Percentiles rank a stretch among this genome's conserved stretches.
Conservation (phyloP, 1,139 yeast genomes). For the Kurtzmaniella quercitrusa region DNA sequence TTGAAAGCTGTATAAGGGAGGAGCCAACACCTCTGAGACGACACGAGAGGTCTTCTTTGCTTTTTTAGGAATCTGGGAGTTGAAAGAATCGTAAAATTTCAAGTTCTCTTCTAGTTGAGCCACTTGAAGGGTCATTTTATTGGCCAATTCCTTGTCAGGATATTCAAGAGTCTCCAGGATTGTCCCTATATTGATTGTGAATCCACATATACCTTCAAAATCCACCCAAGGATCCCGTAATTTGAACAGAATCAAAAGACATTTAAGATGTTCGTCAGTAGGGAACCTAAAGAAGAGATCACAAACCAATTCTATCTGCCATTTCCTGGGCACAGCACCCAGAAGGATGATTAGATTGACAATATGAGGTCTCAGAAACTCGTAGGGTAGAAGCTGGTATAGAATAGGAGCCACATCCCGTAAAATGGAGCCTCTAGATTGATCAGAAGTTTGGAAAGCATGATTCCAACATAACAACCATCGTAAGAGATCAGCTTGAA, state of each 20-base stretch:
- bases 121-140: constrained; percentile 9
- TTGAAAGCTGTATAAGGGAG: constrained; percentile 8
- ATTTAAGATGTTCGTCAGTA: constrained; percentile 25
- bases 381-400: constrained; percentile 28
- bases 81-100: constrained; percentile 14
- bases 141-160: constrained; percentile 13
- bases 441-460: constrained; percentile 19
- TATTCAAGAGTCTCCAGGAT: constrained; percentile 11
- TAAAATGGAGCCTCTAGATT: constrained; percentile 11
- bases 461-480: constrained; percentile 30
- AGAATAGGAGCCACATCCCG: constrained; percentile 21
- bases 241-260: constrained; percentile 21
- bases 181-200: constrained; percentile 9
- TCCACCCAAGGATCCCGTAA: constrained; percentile 22
- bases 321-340: constrained; percentile 8
- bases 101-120: constrained; percentile 6
- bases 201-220: constrained; percentile 8
- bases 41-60: not conserved
- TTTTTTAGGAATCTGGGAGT: not conserved
- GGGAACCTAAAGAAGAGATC: constrained; percentile 33
- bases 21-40: not conserved
- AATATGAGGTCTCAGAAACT: constrained; percentile 28
- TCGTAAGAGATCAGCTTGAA: constrained; percentile 24
- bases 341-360: constrained; percentile 25
- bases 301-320: constrained; percentile 34